Evolutionary conservation across 371 early-diverging fungal species (phyloP), one percentile per base, ranked within the genome.

Genomic region (Phascolomyces articulosus): DNA sequence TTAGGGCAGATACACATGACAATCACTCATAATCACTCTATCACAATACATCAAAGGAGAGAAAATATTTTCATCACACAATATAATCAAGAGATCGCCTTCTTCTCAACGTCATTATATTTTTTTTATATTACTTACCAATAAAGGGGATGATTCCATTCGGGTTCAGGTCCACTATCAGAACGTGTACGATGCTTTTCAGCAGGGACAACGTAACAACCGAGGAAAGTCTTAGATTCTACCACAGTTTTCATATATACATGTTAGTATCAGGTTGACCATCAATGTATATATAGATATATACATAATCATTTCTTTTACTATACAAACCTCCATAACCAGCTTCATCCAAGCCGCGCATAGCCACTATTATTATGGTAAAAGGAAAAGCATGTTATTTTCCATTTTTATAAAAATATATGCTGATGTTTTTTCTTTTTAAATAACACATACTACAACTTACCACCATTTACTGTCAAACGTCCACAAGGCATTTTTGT

Each of bases 131-230:
- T 6, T 1, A 59, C 21, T 67, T 75, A 78, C 81, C 65, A 67
- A 8, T 49, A 40, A 18, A 80, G 59, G 6, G 68, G 70, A 15
- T 80, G 71, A 31, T 74, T 67, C 59, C 69, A 80, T 16, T 73
- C 70, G 21, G 78, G 78, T 29, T 78, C 74, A 53, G 76, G 68
- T 4, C 78, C 81, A 20, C 56, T 48, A 21, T 64, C 72, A 38
- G 73, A 67, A 18, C 63, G 68, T 4, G 81, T 80, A 28, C 78
- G 70, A n/a, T 80, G 76, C 69, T 80, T 78, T 24, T 80, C 71
- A 40, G 63, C 56, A 23, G 71, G 70, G 31, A 64, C 69, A 58
- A 80, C 64, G 38, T 69, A 80, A 26, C 71, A 78, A 7, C 78
- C 76, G 31, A 80, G n/a, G 62, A 76, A 80, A 26, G 73, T 66